These are phyloP conservation scores for Annona cherimola DNA, from an alignment of 164 flowering plant species.

Conservation along the genomic window DNA sequence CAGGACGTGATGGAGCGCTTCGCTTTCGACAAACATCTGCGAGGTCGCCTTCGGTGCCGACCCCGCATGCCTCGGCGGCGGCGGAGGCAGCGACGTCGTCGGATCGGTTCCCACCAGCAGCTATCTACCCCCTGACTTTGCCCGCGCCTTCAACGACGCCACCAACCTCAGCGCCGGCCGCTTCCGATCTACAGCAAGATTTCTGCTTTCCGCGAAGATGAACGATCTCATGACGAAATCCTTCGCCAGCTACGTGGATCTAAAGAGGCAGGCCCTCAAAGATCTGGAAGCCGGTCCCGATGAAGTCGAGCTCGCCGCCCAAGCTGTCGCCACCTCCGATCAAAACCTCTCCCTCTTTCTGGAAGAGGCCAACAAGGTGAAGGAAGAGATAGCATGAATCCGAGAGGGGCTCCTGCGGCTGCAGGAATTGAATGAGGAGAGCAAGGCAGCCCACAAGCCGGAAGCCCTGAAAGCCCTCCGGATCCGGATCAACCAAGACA, in stretches of 20 bases:
- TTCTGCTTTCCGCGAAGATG: too few species aligned
- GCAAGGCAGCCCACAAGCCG: constrained; percentile 61
- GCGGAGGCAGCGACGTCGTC: too few species aligned
- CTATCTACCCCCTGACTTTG: too few species aligned
- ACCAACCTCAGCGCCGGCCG: too few species aligned
- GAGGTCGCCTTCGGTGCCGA: too few species aligned
- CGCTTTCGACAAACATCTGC: too few species aligned
- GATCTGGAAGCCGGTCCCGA: constrained; percentile 63
- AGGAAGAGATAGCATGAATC: constrained; percentile 51
- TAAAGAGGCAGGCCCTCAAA: constrained; percentile 74
- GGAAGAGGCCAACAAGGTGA: constrained; percentile 65
- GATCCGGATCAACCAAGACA: constrained; percentile 43
- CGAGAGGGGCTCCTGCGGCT: constrained; percentile 34
- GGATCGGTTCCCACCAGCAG: too few species aligned
- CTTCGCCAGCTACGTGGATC: constrained; percentile 68
- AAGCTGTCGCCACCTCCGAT: constrained; percentile 24
- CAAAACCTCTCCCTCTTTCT: constrained; percentile 46
- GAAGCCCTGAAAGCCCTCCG: constrained; percentile 50
- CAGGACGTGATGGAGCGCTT: too few species aligned
- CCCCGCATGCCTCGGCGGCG: too few species aligned
- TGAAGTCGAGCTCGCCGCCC: constrained; percentile 34
- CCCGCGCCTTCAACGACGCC: too few species aligned
- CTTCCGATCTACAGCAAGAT: too few species aligned
- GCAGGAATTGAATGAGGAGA: constrained; percentile 50
- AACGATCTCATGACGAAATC: constrained; percentile 97